Evolutionary conservation across 2,329 filamentous ascomycete genomes (phyloP).

Genomic region (Cryoendolithus antarcticus): DNA sequence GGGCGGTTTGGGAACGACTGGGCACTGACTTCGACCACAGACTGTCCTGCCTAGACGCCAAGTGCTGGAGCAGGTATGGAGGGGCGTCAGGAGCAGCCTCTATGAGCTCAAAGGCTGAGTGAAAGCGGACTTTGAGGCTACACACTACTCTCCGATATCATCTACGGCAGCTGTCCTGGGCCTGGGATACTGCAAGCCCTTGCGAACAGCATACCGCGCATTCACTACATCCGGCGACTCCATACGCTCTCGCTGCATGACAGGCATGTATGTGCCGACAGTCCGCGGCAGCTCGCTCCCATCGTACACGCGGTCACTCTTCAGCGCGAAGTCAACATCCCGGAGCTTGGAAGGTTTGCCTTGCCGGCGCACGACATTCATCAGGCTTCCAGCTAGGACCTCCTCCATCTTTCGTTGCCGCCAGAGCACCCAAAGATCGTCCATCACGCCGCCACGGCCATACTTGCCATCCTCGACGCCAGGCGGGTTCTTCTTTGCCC

Average conservation of each 20-base stretch:
- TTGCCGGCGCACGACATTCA: slow-evolving; percentile 46
- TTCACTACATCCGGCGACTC: slow-evolving; percentile 52
- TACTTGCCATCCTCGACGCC: slow-evolving; percentile 46
- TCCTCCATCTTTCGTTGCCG: slow-evolving; percentile 80
- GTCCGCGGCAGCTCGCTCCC: slow-evolving; percentile 42
- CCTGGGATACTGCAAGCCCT: slow-evolving; percentile 25
- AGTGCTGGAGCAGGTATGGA: slow-evolving; percentile 82
- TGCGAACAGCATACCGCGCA: slow-evolving; percentile 42
- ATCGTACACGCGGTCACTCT: slow-evolving; percentile 43
- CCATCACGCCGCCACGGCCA: slow-evolving; percentile 54
- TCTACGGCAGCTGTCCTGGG: slow-evolving; percentile 4
- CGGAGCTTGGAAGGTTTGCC: slow-evolving; percentile 15
- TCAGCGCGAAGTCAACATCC: slow-evolving; percentile 1
- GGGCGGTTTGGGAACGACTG: no score
- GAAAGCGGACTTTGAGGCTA: background rate
- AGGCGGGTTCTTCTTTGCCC: slow-evolving; percentile 15
- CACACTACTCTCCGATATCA: background rate
- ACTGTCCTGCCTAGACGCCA: slow-evolving; percentile 58
- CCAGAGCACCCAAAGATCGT: slow-evolving; percentile 74
- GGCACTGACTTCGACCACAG: slow-evolving; percentile 18
- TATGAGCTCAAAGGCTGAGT: slow-evolving; percentile 50
- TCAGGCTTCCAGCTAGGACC: slow-evolving; percentile 60
- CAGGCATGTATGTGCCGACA: slow-evolving; percentile 46
- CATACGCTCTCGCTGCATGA: slow-evolving; percentile 44
- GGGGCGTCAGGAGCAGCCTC: slow-evolving; percentile 68